Evolutionary conservation across 148 eudicot genomes (phyloP).

Genomic region (Rhododendron vialii): DNA sequence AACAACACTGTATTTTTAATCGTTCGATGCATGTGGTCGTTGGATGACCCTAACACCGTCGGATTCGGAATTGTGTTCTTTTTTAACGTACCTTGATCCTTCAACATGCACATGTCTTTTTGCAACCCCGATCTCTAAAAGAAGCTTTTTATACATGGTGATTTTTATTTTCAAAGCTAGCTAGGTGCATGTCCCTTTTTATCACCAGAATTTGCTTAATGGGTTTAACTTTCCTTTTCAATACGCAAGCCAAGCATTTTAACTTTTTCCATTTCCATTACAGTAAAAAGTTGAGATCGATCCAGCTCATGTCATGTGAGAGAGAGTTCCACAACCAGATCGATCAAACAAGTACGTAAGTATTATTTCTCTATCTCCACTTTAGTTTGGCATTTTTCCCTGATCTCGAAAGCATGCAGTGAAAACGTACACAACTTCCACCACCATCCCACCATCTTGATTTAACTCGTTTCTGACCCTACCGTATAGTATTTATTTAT

Average conservation of each 20-base stretch:
- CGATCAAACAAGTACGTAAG: background rate
- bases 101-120: background rate
- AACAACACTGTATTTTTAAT: too few relatives aligned
- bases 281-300: background rate
- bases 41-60: too few relatives aligned
- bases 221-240: background rate
- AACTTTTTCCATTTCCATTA: background rate
- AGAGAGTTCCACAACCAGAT: background rate
- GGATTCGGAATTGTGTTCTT: too few relatives aligned
- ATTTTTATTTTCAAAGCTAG: background rate
- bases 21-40: too few relatives aligned
- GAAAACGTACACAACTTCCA: too few relatives aligned
- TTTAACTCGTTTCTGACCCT: too few relatives aligned
- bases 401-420: too few relatives aligned
- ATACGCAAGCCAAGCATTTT: background rate
- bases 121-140: background rate
- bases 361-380: background rate
- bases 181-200: background rate
- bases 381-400: background rate
- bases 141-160: background rate
- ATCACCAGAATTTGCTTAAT: background rate
- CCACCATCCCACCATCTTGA: too few relatives aligned
- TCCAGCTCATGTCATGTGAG: background rate
- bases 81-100: too few relatives aligned
- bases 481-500: too few relatives aligned